Evolutionary conservation across 1,284 basidiomycete species (phyloP).

Genomic region (Amylostereum areolatum): DNA sequence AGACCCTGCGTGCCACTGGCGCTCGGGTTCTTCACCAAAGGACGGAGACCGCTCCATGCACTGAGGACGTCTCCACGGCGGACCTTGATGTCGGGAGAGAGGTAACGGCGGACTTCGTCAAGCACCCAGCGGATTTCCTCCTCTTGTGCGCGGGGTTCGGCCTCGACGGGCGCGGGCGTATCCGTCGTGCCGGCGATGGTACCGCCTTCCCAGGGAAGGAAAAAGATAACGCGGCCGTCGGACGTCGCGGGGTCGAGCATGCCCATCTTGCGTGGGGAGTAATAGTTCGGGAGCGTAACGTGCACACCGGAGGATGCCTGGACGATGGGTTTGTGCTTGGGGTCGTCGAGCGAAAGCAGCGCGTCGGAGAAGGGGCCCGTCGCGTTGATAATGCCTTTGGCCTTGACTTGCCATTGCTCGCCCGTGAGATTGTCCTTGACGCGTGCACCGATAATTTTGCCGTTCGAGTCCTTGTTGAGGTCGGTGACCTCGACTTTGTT

Average conservation of each 20-base stretch:
- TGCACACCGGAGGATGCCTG: slow-evolving; percentile 92
- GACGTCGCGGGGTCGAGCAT: slow-evolving; percentile 93
- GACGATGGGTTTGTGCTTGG: slow-evolving; percentile 80
- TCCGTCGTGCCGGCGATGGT: slow-evolving; percentile 98
- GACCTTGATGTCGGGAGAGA: slow-evolving; percentile 90
- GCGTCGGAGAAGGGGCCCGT: slow-evolving; percentile 94
- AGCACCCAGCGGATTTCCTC: slow-evolving; percentile 97
- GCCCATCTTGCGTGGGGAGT: slow-evolving; percentile 93
- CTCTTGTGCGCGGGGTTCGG: slow-evolving; percentile 82
- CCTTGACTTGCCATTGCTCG: slow-evolving; percentile 76
- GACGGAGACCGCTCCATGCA: slow-evolving; percentile 91
- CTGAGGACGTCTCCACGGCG: slow-evolving; percentile 95
- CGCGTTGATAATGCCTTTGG: slow-evolving; percentile 94
- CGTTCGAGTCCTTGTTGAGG: slow-evolving; percentile 66
- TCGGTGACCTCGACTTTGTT: slow-evolving; percentile 89
- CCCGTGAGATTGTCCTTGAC: slow-evolving; percentile 84
- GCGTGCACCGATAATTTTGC: slow-evolving; percentile 72
- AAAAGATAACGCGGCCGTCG: slow-evolving; percentile 97
- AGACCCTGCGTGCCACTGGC: slow-evolving; percentile 81
- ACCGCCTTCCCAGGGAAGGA: slow-evolving; percentile 97
- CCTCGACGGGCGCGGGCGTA: slow-evolving; percentile 70
- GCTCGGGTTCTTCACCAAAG: slow-evolving; percentile 82
- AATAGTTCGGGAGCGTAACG: slow-evolving; percentile 96
- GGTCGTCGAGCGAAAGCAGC: slow-evolving; percentile 83
- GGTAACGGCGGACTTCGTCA: slow-evolving; percentile 87